These are phyloP conservation scores for Sporothrix sp. DNA, from an alignment of 2,329 filamentous ascomycete species.

Conservation along the genomic window DNA sequence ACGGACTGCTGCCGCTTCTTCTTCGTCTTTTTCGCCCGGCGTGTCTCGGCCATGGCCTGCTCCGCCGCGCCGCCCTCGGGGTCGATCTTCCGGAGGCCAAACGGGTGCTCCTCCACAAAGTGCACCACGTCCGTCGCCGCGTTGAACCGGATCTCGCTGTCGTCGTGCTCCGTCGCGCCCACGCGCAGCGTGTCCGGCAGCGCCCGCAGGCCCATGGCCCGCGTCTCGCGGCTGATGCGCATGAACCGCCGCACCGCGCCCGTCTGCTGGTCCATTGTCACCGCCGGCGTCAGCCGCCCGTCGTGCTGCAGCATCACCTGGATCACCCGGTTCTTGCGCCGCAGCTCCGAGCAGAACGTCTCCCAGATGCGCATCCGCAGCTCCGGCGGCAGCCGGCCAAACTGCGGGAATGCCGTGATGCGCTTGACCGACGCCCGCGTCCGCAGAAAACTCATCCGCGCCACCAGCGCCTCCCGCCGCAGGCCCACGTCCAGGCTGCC, in stretches of 20 bases:
- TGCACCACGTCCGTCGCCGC: slow-evolving; percentile 14
- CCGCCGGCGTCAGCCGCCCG: background rate
- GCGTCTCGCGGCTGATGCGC: slow-evolving; percentile 14
- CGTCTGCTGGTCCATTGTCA: slow-evolving; percentile 1
- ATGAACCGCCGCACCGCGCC: slow-evolving; percentile 9
- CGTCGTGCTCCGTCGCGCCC: background rate
- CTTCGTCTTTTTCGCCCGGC: background rate
- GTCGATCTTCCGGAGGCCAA: background rate
- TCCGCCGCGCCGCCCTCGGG: background rate
- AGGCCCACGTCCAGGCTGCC: background rate
- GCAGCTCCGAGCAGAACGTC: slow-evolving; percentile 11
- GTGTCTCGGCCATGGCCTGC: background rate
- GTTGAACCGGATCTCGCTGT: slow-evolving; percentile 13
- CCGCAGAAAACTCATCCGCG: background rate
- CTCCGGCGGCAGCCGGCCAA: slow-evolving; percentile 14
- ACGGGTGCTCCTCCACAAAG: slow-evolving; percentile 1
- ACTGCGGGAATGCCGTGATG: slow-evolving; percentile 10
- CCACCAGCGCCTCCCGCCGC: background rate
- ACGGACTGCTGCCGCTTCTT: background rate
- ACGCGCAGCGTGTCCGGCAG: slow-evolving; percentile 16
- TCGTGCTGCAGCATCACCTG: background rate
- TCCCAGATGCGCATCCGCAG: slow-evolving; percentile 17
- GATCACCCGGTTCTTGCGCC: slow-evolving; percentile 5
- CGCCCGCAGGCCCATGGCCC: slow-evolving; percentile 8
- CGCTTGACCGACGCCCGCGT: background rate